phyloP scores from a whole-genome alignment of 768 basidiomycete genomes.

The Trametes elegans region DNA sequence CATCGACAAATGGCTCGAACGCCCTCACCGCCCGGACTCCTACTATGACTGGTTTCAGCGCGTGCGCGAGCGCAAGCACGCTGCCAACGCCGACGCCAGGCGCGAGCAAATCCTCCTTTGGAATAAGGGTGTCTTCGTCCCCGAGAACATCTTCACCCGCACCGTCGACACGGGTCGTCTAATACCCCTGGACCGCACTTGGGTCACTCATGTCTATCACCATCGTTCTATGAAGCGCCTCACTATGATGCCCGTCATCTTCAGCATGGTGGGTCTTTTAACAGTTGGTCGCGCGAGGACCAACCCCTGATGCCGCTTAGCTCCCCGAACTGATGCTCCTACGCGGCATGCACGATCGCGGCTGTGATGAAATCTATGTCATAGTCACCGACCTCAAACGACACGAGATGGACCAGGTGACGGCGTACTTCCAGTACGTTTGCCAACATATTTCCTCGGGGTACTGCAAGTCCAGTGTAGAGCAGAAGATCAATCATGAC shows the following conservation, averaged over 20 bases:
- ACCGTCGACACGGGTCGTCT: slow-evolving; percentile 76
- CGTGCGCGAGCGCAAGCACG: slow-evolving; percentile 64
- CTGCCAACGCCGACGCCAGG: slow-evolving; percentile 41
- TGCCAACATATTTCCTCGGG: slow-evolving; percentile 64
- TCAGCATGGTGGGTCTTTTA: slow-evolving; percentile 61
- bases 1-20: slow-evolving; percentile 81
- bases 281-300: background rate
- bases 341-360: slow-evolving; percentile 77
- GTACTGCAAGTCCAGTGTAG: slow-evolving; percentile 62
- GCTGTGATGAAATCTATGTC: slow-evolving; percentile 76
- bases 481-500: slow-evolving; percentile 65
- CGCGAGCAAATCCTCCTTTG: slow-evolving; percentile 44
- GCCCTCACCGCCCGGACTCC: slow-evolving; percentile 60
- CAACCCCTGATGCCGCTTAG: slow-evolving; percentile 34
- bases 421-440: slow-evolving; percentile 76
- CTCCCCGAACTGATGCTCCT: slow-evolving; percentile 78
- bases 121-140: slow-evolving; percentile 72
- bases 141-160: slow-evolving; percentile 77
- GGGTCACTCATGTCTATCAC: slow-evolving; percentile 80
- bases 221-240: slow-evolving; percentile 72
- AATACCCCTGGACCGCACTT: slow-evolving; percentile 78
- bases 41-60: slow-evolving; percentile 78
- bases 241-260: slow-evolving; percentile 78
- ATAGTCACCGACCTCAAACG: slow-evolving; percentile 78
- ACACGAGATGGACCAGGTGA: slow-evolving; percentile 78